A percentile compares a stretch with the other conserved stretches of the same genome.
Evolutionary conservation across 2,329 filamentous ascomycete genomes (phyloP).

Genomic region (Herpotrichia juniperi): DNA sequence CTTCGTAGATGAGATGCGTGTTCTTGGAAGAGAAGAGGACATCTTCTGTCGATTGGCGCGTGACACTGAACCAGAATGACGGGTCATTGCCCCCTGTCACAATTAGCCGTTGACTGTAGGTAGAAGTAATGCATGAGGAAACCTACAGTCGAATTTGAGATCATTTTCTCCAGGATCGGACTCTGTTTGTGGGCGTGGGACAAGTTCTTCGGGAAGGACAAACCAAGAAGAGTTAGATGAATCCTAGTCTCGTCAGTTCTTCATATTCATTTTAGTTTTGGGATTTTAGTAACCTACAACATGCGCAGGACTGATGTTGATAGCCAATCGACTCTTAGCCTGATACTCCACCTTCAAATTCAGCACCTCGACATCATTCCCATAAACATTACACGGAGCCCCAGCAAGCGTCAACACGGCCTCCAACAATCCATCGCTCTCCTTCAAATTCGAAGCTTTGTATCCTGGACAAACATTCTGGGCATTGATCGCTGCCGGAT

Average conservation of each 20-base stretch:
- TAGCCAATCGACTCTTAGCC: slow-evolving; percentile 67
- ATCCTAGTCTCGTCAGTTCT: slow-evolving; percentile 37
- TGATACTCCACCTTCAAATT: slow-evolving; percentile 73
- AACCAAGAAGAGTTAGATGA: slow-evolving; percentile 70
- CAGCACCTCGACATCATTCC: slow-evolving; percentile 72
- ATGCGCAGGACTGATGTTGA: slow-evolving; percentile 72
- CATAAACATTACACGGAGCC: slow-evolving; percentile 73
- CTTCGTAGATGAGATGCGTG: slow-evolving; percentile 71
- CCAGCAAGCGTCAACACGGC: slow-evolving; percentile 61
- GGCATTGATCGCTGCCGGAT: slow-evolving; percentile 67
- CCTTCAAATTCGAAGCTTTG: slow-evolving; percentile 57
- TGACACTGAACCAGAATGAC: slow-evolving; percentile 63
- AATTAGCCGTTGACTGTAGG: background rate
- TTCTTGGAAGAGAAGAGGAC: slow-evolving; percentile 71
- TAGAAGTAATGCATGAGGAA: background rate
- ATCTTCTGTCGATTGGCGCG: slow-evolving; percentile 65
- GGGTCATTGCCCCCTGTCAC: slow-evolving; percentile 60
- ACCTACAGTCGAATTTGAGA: slow-evolving; percentile 53
- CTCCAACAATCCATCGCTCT: slow-evolving; percentile 56
- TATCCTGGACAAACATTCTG: slow-evolving; percentile 69
- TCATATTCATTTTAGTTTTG: slow-evolving; percentile 12
- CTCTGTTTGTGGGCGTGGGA: slow-evolving; percentile 62
- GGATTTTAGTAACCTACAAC: slow-evolving; percentile 47
- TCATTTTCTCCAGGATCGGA: slow-evolving; percentile 46
- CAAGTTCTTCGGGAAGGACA: slow-evolving; percentile 66